Percentiles rank a stretch among this genome's conserved stretches.
Evolutionary conservation across 352 stramenopile species (phyloP).

Genomic region (Pythium brassicae): DNA sequence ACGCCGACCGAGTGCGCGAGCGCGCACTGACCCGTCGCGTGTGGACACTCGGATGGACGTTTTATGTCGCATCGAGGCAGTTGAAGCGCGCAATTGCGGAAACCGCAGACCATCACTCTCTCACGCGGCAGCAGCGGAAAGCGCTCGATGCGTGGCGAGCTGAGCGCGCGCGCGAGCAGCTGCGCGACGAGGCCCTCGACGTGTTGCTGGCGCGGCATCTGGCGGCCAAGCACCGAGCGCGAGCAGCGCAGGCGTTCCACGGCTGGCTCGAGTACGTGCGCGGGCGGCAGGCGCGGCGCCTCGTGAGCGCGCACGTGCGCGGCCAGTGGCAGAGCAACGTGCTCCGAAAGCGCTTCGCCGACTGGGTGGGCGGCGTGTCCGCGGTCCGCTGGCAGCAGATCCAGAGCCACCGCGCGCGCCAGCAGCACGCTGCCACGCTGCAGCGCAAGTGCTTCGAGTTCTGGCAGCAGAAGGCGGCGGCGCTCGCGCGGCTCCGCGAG

Average conservation of each 20-base stretch:
- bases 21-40: constrained; percentile 1
- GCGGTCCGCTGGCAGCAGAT: constrained; percentile 1
- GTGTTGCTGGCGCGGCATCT: background rate
- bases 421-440: background rate
- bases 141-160: constrained; percentile 3
- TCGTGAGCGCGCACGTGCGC: constrained; percentile 10
- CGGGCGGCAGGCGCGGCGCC: constrained; percentile 1
- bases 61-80: background rate
- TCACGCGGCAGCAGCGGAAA: background rate
- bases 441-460: background rate
- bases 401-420: background rate
- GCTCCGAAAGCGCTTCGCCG: background rate
- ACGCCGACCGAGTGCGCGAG: background rate
- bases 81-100: background rate
- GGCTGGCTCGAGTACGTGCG: constrained; percentile 11
- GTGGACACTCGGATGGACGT: constrained; percentile 3
- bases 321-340: background rate
- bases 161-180: background rate
- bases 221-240: background rate
- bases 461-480: constrained; percentile 10
- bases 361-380: background rate
- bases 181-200: background rate
- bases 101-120: background rate
- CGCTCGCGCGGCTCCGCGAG: background rate
- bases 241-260: constrained; percentile 1